Base-by-base conservation (phyloP, 2,329 filamentous ascomycete genomes). In the Talaromyces amestolkiae region DNA sequence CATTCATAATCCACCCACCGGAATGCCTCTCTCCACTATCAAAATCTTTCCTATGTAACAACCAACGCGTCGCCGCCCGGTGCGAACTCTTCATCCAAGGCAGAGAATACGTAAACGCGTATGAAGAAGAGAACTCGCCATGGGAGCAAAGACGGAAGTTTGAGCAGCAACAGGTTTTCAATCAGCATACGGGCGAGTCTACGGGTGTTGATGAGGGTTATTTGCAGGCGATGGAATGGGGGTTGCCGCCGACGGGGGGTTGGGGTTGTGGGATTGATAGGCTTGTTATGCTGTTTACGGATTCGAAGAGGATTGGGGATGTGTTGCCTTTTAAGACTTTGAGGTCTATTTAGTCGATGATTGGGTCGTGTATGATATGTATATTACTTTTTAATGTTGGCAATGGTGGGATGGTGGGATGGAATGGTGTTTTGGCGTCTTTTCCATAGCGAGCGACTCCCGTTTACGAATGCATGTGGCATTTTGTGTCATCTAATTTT, bases 51-150 rank as follows among this genome's bases (percentile, higher is more conserved):
- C 72, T 83, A 22, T 92, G 93, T 2, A 51, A 58, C 0, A 82
- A 84, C 15, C 93, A 97, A 75, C 78, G 85, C 9, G 87, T 97
- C 1, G 90, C 92, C 1, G 91, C 92, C 0, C 89, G 93, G 6
- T 91, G 91, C 0, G 93, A 97, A 78, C 85, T 97, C 24, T 97
- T 96, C 78, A 86, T 96, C 68, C 81, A 87, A 59, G 88, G 90
- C 47, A 87, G 87, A 63, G 95, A 99, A 75, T 84, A 97, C 37
- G 92, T 94, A 67, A 99, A 99, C 78, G 96, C 94, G 82, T 99
- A 99, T 77, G 95, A 99, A 77, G 95, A 99, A 79, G 95, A 99
- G 76, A 99, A 99, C 77, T 91, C 92, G 61, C 95, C 95, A 0
- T 88, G 90, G 63, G 91, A 90, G 72, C 95, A 99, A 79, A 85